These are phyloP conservation scores for Aspergillus sp. DNA, from an alignment of 2,329 filamentous ascomycete genomes.

Conservation along the genomic window DNA sequence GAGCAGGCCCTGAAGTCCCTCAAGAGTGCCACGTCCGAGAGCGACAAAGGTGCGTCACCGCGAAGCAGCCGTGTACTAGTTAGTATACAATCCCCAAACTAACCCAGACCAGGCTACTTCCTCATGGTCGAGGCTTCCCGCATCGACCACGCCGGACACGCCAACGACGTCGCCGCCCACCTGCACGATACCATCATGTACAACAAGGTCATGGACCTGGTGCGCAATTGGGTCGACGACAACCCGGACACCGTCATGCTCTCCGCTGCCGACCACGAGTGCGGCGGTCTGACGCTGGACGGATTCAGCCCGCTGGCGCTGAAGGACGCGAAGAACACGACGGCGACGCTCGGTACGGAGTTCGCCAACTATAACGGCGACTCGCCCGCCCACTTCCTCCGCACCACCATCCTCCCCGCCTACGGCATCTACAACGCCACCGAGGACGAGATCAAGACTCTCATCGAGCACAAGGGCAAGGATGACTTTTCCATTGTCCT, in stretches of 20 bases:
- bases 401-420: slow-evolving; percentile 1
- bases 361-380: neutral
- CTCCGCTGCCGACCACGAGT: slow-evolving; percentile 3
- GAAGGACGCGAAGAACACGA: neutral
- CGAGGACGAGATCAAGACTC: slow-evolving; percentile 1
- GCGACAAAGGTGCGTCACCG: no score
- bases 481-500: neutral
- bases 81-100: neutral
- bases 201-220: slow-evolving; percentile 3
- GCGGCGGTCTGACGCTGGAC: slow-evolving; percentile 2
- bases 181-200: slow-evolving; percentile 1
- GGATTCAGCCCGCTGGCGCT: slow-evolving; percentile 2
- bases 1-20: neutral
- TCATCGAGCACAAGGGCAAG: neutral
- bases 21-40: neutral
- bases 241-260: slow-evolving; percentile 4
- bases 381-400: neutral
- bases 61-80: no score
- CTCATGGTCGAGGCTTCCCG: slow-evolving; percentile 5
- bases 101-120: slow-evolving; percentile 3
- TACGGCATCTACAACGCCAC: neutral
- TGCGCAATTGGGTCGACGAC: slow-evolving; percentile 2
- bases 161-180: slow-evolving; percentile 2
- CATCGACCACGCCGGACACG: slow-evolving; percentile 4
- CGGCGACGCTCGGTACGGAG: neutral